Evolutionary conservation across 768 basidiomycete genomes (phyloP), one percentile per base, ranked within the genome.

Genomic region (Pleurotus sapidus): DNA sequence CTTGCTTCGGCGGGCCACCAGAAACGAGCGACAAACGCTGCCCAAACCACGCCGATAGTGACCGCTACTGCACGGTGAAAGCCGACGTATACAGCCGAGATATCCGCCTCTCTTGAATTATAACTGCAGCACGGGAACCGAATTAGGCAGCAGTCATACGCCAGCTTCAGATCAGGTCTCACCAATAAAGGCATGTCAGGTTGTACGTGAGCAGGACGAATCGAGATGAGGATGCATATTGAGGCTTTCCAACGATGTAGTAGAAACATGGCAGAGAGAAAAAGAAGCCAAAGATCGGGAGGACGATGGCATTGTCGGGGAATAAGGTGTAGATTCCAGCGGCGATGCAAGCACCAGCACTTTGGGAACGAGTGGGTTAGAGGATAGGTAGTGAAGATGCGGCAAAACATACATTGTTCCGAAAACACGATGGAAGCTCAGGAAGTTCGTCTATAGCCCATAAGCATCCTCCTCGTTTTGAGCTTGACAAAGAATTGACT

Each of bases 1-100:
- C 96, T 77, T 0, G 97, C 97, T 65, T 97, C 95, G 7, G 91
- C 84, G 1, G 97, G 97, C 96, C 95, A 98, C 91, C 95, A 94
- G 60, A 89, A 88, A 47, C 93, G 77, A 4, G 92, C 94, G 18
- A 97, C 86, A 49, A 98, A 72, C 3, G 87, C 82, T 0, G 95
- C 95, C 91, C 92, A 98, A 1, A 95, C 67, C 2, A 95, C 92
- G 6, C 96, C 97, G 5, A 82, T 80, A 0, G 81, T 89, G 17
- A 99, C 96, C 30, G 95, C 82, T 3, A 88, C 62, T 1, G 88
- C 88, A 47, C 97, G 88, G 64, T 88, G 84, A 30, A 81, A 75
- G 0, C 94, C 96, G 51, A 97, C 84, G 27, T 82, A 71, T 34
- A 84, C 61, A 0, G 91, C 87, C 1, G 84, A 81, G 2, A 86